These are phyloP conservation scores for Tylopilus subfusipes DNA, from an alignment of 768 basidiomycete genomes.

Conservation along the genomic window DNA sequence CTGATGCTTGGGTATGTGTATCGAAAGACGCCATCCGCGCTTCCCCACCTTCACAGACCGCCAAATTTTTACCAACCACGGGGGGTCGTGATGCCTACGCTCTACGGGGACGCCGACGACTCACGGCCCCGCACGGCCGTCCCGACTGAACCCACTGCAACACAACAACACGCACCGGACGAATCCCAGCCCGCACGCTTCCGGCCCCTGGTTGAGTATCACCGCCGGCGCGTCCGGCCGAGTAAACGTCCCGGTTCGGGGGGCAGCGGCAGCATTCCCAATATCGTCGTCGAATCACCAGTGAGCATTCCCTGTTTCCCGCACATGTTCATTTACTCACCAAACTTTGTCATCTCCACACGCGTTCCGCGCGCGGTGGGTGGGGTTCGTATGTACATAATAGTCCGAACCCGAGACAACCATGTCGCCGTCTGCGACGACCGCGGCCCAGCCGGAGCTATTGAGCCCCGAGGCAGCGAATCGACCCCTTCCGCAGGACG, in stretches of 20 bases:
- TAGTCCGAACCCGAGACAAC: constrained; percentile 42
- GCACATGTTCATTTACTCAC: background rate
- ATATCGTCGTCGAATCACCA: constrained; percentile 46
- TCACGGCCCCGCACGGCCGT: constrained; percentile 16
- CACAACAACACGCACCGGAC: background rate
- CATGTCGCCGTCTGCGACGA: constrained; percentile 29
- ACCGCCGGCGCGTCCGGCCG: constrained; percentile 28
- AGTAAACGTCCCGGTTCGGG: constrained; percentile 29
- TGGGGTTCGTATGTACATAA: no score
- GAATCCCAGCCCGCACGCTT: constrained; percentile 9
- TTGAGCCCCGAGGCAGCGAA: constrained; percentile 43
- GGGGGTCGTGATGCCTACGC: constrained; percentile 30
- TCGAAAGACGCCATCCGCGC: constrained; percentile 16
- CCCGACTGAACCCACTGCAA: constrained; percentile 5
- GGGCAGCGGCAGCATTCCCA: constrained; percentile 33
- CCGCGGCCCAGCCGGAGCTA: constrained; percentile 37
- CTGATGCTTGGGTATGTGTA: constrained; percentile 4
- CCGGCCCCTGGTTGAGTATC: constrained; percentile 20
- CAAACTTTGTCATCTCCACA: no score
- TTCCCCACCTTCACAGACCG: constrained; percentile 11
- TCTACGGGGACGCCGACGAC: constrained; percentile 20
- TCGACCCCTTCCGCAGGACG: constrained; percentile 23
- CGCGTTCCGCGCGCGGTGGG: no score
- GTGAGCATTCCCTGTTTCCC: constrained; percentile 29
- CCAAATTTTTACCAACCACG: constrained; percentile 26